phyloP scores from a whole-genome alignment of 768 basidiomycete species.

The Naganishia onofrii region DNA sequence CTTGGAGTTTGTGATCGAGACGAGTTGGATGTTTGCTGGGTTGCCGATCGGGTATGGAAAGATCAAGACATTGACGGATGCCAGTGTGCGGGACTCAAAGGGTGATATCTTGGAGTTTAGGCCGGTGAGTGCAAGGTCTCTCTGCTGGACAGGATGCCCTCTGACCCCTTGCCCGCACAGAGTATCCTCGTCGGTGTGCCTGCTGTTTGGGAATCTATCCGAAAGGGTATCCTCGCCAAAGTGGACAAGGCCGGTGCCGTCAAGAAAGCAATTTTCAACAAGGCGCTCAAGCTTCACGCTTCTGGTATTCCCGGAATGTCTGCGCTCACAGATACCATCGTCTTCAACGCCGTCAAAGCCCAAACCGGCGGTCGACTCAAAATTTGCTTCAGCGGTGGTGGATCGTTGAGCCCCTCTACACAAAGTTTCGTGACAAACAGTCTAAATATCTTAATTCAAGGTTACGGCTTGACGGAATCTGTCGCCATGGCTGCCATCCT shows the following conservation, averaged over 20 bases:
- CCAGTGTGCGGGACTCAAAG: slow-evolving; percentile 47
- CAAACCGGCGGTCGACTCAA: slow-evolving; percentile 87
- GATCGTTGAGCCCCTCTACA: slow-evolving; percentile 54
- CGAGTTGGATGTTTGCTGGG: slow-evolving; percentile 45
- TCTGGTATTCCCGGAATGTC: not conserved
- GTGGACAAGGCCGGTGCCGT: slow-evolving; percentile 43
- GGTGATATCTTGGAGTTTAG: slow-evolving; percentile 48
- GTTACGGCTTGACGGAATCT: slow-evolving; percentile 53
- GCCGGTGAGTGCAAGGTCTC: slow-evolving; percentile 32
- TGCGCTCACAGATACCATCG: slow-evolving; percentile 50
- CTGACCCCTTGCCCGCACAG: too few species aligned
- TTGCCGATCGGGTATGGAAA: slow-evolving; percentile 46
- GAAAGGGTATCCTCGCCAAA: slow-evolving; percentile 44
- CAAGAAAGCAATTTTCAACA: slow-evolving; percentile 40
- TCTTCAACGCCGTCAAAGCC: slow-evolving; percentile 71
- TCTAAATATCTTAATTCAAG: slow-evolving; percentile 45
- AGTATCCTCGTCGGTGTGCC: slow-evolving; percentile 49
- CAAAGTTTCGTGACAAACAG: slow-evolving; percentile 49
- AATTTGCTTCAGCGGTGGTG: slow-evolving; percentile 74
- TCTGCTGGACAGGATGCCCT: too few species aligned
- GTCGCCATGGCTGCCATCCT: slow-evolving; percentile 48
- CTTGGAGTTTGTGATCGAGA: slow-evolving; percentile 50
- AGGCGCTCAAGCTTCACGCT: slow-evolving; percentile 35
- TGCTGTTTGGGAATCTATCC: slow-evolving; percentile 42
- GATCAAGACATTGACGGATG: slow-evolving; percentile 51